Base-by-base conservation (phyloP, 2,329 filamentous ascomycete genomes). In the Aphanoascus verrucosus region DNA sequence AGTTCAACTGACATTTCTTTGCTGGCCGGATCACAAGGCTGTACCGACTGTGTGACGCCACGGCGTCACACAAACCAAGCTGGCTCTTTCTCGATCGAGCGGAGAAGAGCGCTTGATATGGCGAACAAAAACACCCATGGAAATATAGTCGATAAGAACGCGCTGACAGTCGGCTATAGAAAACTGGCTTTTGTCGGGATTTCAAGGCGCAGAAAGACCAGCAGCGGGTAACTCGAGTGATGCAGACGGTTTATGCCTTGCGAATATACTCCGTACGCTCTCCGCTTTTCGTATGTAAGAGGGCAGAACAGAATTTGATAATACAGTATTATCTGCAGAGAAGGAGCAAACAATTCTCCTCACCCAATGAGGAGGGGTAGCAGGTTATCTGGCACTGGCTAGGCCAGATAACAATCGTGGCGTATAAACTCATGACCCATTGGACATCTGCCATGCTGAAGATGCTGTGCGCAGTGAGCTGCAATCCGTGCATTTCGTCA, bases 371-470 rank as follows among this genome's bases (percentile, higher is more conserved):
- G 23, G 35, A 34, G n/a, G 5, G 17, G n/a, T n/a, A 46, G 41
- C 12, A 20, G 8, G 14, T 17, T 12, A 11, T 17, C 19, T 28
- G 6, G 40, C 34, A 32, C 32, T 42, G 40, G 12, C 38, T 32
- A 40, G 42, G 1, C 50, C 14, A 7, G 17, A 46, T 52, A 14
- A n/a, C 41, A 40, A 52, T 40, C 17, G 50, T 41, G 50, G 50
- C 50, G 50, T 17, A 31, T 42, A 31, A 8, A 14, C 41, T n/a
- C 19, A 19, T 32, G n/a, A 19, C 40, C 41, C 34, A 46, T 46
- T 52, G 50, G 42, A 52, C 23, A 44, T 28, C 41, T 28, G 41
- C 34, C 45, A 48, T 38, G 45, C 45, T 48, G 31, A 20, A 38
- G 8, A 41, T 32, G 17, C 20, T 20, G 50, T 41, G 23, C 23